These are phyloP conservation scores for Pichia deserticola DNA, from an alignment of 805 yeast species.

Conservation along the genomic window DNA sequence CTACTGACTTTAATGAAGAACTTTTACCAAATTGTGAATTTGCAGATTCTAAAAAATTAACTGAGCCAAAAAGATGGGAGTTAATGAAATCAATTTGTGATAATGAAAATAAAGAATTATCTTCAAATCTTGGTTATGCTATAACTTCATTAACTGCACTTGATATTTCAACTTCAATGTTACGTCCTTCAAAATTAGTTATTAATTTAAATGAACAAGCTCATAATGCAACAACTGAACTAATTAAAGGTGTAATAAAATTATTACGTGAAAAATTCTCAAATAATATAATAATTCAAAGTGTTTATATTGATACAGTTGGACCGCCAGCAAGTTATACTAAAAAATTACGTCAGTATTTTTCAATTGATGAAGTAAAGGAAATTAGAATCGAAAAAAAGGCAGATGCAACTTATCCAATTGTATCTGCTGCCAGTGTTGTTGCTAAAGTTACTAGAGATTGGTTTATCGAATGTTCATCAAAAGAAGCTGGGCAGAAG, in stretches of 20 bases:
- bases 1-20: constrained; percentile 40
- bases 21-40: constrained; percentile 59
- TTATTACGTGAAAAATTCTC: constrained; percentile 13
- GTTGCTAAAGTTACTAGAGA: constrained; percentile 97
- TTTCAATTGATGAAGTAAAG: constrained; percentile 45
- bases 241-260: constrained; percentile 59
- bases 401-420: constrained; percentile 88
- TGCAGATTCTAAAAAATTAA: constrained; percentile 87
- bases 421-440: constrained; percentile 90
- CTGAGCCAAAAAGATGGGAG: constrained; percentile 58
- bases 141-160: constrained; percentile 77
- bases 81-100: constrained; percentile 53
- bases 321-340: constrained; percentile 91
- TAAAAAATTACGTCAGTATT: constrained; percentile 56
- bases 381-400: constrained; percentile 83
- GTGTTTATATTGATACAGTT: constrained; percentile 88
- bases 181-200: constrained; percentile 41
- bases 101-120: constrained; percentile 24
- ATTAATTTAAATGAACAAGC: constrained; percentile 92
- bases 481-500: constrained; percentile 4
- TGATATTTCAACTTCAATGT: constrained; percentile 87
- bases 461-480: constrained; percentile 18
- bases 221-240: constrained; percentile 81
- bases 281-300: constrained; percentile 54
- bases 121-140: constrained; percentile 63